phyloP scores from a whole-genome alignment of 306 rosid genomes.

The Acacia acuminata region DNA sequence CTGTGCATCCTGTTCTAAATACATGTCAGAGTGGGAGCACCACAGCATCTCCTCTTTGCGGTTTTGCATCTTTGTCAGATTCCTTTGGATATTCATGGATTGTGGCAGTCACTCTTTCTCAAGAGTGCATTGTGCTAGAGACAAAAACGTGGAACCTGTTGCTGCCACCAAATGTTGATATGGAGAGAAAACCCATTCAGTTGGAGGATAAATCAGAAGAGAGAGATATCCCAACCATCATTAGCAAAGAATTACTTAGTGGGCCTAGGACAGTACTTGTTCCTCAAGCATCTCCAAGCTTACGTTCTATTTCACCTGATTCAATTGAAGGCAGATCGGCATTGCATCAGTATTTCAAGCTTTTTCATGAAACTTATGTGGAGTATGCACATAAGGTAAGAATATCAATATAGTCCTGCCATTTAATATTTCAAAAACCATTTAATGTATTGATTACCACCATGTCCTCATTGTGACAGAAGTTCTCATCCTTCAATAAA shows the following conservation, averaged over 20 bases:
- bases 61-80: conserved; percentile 87
- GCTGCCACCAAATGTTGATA: conserved; percentile 65
- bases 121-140: conserved; percentile 81
- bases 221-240: conserved; percentile 57
- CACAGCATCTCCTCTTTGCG: conserved; percentile 61
- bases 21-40: conserved; percentile 79
- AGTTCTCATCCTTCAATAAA: background rate
- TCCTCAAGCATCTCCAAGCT: conserved; percentile 74
- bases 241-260: conserved; percentile 82
- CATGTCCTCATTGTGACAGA: background rate
- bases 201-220: conserved; percentile 48
- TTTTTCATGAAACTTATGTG: conserved; percentile 91
- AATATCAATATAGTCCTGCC: conserved; percentile 19
- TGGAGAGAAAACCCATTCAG: conserved; percentile 43
- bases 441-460: conserved; percentile 1
- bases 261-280: conserved; percentile 84
- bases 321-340: conserved; percentile 91
- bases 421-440: background rate
- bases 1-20: conserved; percentile 86
- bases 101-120: conserved; percentile 70
- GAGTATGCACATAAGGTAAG: conserved; percentile 95
- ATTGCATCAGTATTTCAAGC: conserved; percentile 90
- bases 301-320: conserved; percentile 83
- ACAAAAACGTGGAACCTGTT: conserved; percentile 80
- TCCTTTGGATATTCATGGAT: conserved; percentile 98